Base-by-base conservation (phyloP, 805 yeast species). In the Saccharomycopsis sp. region DNA sequence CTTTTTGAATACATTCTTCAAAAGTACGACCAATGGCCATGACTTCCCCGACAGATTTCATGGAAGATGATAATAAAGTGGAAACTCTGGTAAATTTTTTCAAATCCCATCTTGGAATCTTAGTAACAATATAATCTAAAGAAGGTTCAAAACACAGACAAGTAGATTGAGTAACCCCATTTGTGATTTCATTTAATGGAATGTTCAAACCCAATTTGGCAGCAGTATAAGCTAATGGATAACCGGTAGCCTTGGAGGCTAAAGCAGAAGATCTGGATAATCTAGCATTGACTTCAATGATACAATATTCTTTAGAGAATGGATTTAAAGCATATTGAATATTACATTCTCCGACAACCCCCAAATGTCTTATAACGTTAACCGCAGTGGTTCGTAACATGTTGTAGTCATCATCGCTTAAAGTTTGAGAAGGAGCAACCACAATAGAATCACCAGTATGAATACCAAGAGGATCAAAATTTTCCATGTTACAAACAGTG, bases 361-460 rank as follows among this genome's bases (percentile, higher is more conserved):
- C 97, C 55, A 89, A 70, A 59, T 89, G 98, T 63, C 97, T 79
- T 52, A 89, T 92, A 49, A 89, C 95, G 50, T 89, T 92, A 52
- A 92, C 92, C 35, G 98, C 98, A 34, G 98, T 86, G 38, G 96
- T 82, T 68, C 98, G 79, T 59, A 89, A 72, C 97, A 92, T 92
- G 67, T 89, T 85, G 68, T 88, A 89, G 57, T 89, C 98, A 60
- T 85, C 96, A 59, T 89, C 97, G 15, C 95, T 82, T 49, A 89
- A 68, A 32, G 98, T 89, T 69, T 89, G 98, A 33, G 96, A 88
- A 37, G 98, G 98, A 40, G 98, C 98, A 56, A 89, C 95, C 42
- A 89, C 98, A 56, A 89, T 92, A 41, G 97, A 92, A 63, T 89
- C 98, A 72, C 98, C 98, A 45, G 98, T 89, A 60, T 89, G 98